Percentiles rank a stretch among this genome's conserved stretches.
Evolutionary conservation across 2,329 filamentous ascomycete genomes (phyloP).

Genomic region (Elsinoe arachidis): DNA sequence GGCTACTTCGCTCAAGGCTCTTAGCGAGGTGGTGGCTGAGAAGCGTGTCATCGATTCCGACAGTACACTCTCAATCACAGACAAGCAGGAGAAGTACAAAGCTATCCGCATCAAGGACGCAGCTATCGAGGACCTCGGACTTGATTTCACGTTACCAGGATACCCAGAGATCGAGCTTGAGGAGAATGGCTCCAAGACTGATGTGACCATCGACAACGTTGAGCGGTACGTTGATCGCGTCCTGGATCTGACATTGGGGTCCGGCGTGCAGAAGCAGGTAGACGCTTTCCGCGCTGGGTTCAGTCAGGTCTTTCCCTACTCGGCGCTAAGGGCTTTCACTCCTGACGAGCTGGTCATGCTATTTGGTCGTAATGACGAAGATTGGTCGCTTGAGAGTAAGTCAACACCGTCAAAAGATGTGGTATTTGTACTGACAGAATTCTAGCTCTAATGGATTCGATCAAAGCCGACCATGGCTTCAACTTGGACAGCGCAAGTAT

Average conservation of each 20-base stretch:
- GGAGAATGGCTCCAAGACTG: slow-evolving; percentile 61
- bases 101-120: slow-evolving; percentile 67
- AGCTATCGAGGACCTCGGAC: slow-evolving; percentile 72
- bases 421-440: slow-evolving; percentile 26
- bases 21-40: slow-evolving; percentile 76
- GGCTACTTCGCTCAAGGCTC: slow-evolving; percentile 72
- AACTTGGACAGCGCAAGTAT: slow-evolving; percentile 98
- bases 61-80: slow-evolving; percentile 51
- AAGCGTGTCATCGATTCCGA: slow-evolving; percentile 79
- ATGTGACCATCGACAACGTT: slow-evolving; percentile 87
- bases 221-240: slow-evolving; percentile 79
- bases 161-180: slow-evolving; percentile 80
- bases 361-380: slow-evolving; percentile 86
- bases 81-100: slow-evolving; percentile 63
- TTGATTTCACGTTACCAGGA: slow-evolving; percentile 92
- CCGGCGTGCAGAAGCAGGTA: slow-evolving; percentile 77
- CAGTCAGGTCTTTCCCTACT: slow-evolving; percentile 92
- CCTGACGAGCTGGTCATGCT: slow-evolving; percentile 90
- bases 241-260: slow-evolving; percentile 83
- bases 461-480: slow-evolving; percentile 97
- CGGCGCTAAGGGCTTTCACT: slow-evolving; percentile 84
- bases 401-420: slow-evolving; percentile 18
- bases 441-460: slow-evolving; percentile 85
- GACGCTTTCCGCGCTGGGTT: slow-evolving; percentile 88
- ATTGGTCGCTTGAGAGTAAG: slow-evolving; percentile 96